Conservation (phyloP, 805 yeast species). For the Candida railenensis region DNA sequence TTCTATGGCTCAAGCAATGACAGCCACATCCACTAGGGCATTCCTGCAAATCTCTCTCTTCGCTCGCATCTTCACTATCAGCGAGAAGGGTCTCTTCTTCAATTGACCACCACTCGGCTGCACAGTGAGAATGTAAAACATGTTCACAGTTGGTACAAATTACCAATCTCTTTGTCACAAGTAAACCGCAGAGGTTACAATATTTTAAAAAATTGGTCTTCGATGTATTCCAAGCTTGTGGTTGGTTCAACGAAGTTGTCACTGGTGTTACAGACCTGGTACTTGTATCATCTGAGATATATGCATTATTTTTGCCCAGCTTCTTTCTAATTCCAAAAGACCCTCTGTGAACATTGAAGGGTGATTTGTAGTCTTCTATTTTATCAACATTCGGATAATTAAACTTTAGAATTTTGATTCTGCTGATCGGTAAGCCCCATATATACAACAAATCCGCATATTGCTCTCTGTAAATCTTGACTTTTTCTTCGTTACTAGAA, state of each 20-base stretch:
- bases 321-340: constrained; percentile 26
- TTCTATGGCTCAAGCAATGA: constrained; percentile 44
- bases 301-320: constrained; percentile 10
- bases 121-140: constrained; percentile 75
- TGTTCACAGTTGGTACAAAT: constrained; percentile 78
- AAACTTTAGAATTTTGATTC: constrained; percentile 76
- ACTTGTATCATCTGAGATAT: constrained; percentile 11
- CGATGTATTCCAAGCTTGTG: constrained; percentile 28
- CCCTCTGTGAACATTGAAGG: constrained; percentile 34
- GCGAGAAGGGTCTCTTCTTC: too few relatives aligned
- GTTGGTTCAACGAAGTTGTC: constrained; percentile 11
- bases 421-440: constrained; percentile 83
- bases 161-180: constrained; percentile 58
- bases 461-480: constrained; percentile 52
- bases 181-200: constrained; percentile 67
- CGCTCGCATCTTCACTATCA: constrained; percentile 6
- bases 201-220: constrained; percentile 29
- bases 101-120: constrained; percentile 72
- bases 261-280: constrained; percentile 19
- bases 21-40: constrained; percentile 92
- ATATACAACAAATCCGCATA: constrained; percentile 74
- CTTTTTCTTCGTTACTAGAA: constrained; percentile 32
- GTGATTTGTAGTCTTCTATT: constrained; percentile 14
- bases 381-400: constrained; percentile 40
- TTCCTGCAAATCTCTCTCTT: constrained; percentile 25